phyloP scores from a whole-genome alignment of 1,284 basidiomycete genomes.

The Moesziomyces aphidis region DNA sequence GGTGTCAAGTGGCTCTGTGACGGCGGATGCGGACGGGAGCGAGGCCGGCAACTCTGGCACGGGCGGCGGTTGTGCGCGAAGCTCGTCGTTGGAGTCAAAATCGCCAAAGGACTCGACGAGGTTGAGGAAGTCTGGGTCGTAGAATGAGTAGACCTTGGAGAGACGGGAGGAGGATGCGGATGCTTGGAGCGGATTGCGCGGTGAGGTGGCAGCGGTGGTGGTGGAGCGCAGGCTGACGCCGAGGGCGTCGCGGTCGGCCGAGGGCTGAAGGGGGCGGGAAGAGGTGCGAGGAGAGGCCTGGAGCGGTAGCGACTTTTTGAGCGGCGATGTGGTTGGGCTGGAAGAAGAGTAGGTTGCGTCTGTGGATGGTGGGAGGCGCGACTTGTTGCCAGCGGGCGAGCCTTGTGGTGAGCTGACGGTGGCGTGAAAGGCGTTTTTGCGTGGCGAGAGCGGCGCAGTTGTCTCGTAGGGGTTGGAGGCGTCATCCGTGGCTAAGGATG shows the following conservation, averaged over 20 bases:
- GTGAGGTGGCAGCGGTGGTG: constrained; percentile 1
- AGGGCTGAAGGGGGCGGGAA: constrained; percentile 1
- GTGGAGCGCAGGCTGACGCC: constrained; percentile 23
- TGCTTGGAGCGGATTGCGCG: constrained; percentile 25
- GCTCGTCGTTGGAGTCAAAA: constrained; percentile 50
- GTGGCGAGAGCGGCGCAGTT: constrained; percentile 36
- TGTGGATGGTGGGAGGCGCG: constrained; percentile 12
- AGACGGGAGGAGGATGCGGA: constrained; percentile 34
- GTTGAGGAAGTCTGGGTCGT: constrained; percentile 78
- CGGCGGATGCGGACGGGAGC: background rate
- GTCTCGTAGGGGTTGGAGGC: constrained; percentile 7
- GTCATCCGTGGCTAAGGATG: constrained; percentile 16
- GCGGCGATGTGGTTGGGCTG: constrained; percentile 23
- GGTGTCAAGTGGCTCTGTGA: background rate
- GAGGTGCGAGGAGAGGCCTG: constrained; percentile 12
- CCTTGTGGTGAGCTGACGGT: constrained; percentile 8
- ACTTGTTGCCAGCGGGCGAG: constrained; percentile 17
- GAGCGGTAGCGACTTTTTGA: constrained; percentile 17
- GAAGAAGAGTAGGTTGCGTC: constrained; percentile 6
- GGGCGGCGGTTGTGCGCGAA: constrained; percentile 21
- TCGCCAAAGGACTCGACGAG: constrained; percentile 68
- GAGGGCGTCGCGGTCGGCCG: constrained; percentile 21
- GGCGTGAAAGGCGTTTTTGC: constrained; percentile 15
- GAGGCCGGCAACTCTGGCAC: constrained; percentile 25
- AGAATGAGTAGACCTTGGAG: constrained; percentile 78